A percentile compares a stretch with the other conserved stretches of the same genome.
phyloP scores from a whole-genome alignment of 2,329 filamentous ascomycete genomes.

The Fusarium kyushuense region DNA sequence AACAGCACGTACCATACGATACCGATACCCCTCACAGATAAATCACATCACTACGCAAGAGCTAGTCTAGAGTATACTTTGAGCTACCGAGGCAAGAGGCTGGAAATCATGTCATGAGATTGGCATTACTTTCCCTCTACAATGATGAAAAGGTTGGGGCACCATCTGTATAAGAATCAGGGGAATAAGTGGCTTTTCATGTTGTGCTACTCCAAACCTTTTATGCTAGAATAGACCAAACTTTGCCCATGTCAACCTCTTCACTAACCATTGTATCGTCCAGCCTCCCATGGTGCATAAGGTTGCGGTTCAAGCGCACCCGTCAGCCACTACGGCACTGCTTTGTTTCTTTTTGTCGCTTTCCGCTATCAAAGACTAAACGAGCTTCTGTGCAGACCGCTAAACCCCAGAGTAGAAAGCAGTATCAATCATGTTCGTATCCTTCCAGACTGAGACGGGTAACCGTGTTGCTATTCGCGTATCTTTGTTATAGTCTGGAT shows the following conservation, averaged over 20 bases:
- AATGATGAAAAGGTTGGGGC: conserved; percentile 13
- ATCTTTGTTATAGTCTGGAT: background rate
- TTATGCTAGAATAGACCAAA: too few species aligned
- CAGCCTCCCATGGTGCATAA: conserved; percentile 25
- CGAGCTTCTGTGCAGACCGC: conserved; percentile 29
- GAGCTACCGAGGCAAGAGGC: conserved; percentile 4
- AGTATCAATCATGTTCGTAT: too few species aligned
- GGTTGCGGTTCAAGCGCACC: conserved; percentile 6
- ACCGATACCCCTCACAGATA: conserved; percentile 21
- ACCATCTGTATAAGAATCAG: background rate
- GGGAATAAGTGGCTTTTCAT: conserved; percentile 17
- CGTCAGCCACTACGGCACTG: conserved; percentile 21
- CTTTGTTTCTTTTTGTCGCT: background rate
- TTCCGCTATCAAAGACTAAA: background rate
- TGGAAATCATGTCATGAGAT: conserved; percentile 24
- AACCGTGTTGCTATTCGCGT: conserved; percentile 38
- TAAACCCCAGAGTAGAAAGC: conserved; percentile 35
- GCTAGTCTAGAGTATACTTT: conserved; percentile 28
- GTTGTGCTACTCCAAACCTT: too few species aligned
- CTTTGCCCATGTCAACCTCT: too few species aligned
- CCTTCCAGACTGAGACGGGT: conserved; percentile 27
- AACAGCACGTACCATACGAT: conserved; percentile 32
- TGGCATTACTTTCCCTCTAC: background rate
- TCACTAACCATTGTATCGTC: conserved; percentile 2
- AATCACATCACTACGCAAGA: conserved; percentile 45